phyloP scores from a whole-genome alignment of 2,329 filamentous ascomycete genomes.

The Arthrobotrys sinensis region DNA sequence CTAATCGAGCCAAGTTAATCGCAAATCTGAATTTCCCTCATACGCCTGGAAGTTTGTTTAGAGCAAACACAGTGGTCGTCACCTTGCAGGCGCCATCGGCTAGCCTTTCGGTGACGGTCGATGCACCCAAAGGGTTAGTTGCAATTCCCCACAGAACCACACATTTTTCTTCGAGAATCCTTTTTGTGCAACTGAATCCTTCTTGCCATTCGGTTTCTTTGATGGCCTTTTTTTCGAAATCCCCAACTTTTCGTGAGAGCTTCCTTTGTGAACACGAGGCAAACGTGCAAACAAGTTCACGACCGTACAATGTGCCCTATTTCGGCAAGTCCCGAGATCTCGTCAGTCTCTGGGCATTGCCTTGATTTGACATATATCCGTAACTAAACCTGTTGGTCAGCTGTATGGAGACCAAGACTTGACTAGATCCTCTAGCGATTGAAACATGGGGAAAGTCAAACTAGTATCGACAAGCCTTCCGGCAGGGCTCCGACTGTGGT shows the following conservation, averaged over 20 bases:
- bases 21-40: slow-evolving; percentile 31
- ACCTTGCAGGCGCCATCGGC: slow-evolving; percentile 54
- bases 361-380: slow-evolving; percentile 41
- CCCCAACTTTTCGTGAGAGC: neutral
- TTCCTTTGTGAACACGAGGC: slow-evolving; percentile 7
- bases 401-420: slow-evolving; percentile 28
- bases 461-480: slow-evolving; percentile 13
- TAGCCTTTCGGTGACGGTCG: slow-evolving; percentile 25
- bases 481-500: neutral
- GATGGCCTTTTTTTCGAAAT: slow-evolving; percentile 16
- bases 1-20: slow-evolving; percentile 33
- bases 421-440: slow-evolving; percentile 20
- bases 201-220: neutral
- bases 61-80: slow-evolving; percentile 60
- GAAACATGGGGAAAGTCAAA: slow-evolving; percentile 34
- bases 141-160: slow-evolving; percentile 23
- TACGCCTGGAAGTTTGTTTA: slow-evolving; percentile 52
- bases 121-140: slow-evolving; percentile 24
- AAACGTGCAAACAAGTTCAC: slow-evolving; percentile 11
- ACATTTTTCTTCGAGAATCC: slow-evolving; percentile 14
- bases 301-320: slow-evolving; percentile 17
- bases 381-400: slow-evolving; percentile 30
- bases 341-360: slow-evolving; percentile 38
- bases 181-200: neutral
- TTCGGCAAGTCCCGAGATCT: slow-evolving; percentile 45